A percentile compares a stretch with the other conserved stretches of the same genome.
Conservation (phyloP, 2,329 filamentous ascomycete genomes). For the Neonectria punicea region DNA sequence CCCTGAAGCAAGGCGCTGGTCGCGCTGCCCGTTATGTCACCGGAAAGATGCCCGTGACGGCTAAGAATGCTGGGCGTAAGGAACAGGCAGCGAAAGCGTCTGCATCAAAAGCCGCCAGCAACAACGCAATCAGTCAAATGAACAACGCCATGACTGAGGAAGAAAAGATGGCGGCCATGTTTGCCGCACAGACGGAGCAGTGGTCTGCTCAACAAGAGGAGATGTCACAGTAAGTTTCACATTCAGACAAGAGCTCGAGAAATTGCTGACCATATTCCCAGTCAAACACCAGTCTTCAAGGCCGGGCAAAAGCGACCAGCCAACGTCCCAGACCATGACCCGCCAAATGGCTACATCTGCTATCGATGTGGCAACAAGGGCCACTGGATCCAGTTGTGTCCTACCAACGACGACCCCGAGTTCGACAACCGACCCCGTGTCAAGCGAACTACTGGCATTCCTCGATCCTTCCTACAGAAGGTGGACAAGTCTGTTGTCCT, state of each 20-base stretch:
- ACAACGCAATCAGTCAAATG: constrained; percentile 71
- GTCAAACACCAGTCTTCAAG: constrained; percentile 71
- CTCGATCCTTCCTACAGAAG: constrained; percentile 92
- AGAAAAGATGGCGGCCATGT: constrained; percentile 92
- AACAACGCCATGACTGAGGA: constrained; percentile 89
- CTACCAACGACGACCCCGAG: constrained; percentile 97
- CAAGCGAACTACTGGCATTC: constrained; percentile 96
- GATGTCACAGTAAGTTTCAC: constrained; percentile 77
- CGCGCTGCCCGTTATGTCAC: constrained; percentile 94
- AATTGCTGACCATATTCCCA: constrained; percentile 51
- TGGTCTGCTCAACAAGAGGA: constrained; percentile 95
- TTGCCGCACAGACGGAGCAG: constrained; percentile 87
- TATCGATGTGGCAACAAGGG: constrained; percentile 97
- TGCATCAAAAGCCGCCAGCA: constrained; percentile 64
- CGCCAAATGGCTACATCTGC: constrained; percentile 93
- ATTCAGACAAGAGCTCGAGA: constrained; percentile 12
- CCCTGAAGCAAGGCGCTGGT: constrained; percentile 85
- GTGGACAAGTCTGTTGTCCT: constrained; percentile 89
- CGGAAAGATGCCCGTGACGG: constrained; percentile 91
- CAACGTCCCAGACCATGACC: constrained; percentile 90
- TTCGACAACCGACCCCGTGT: constrained; percentile 94
- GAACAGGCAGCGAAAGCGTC: constrained; percentile 70
- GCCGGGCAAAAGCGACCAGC: constrained; percentile 72
- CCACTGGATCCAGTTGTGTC: constrained; percentile 99
- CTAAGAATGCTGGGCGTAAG: constrained; percentile 80